Evolutionary conservation across 257 asterid genomes (phyloP).

Genomic region (Hygrophila difformis): DNA sequence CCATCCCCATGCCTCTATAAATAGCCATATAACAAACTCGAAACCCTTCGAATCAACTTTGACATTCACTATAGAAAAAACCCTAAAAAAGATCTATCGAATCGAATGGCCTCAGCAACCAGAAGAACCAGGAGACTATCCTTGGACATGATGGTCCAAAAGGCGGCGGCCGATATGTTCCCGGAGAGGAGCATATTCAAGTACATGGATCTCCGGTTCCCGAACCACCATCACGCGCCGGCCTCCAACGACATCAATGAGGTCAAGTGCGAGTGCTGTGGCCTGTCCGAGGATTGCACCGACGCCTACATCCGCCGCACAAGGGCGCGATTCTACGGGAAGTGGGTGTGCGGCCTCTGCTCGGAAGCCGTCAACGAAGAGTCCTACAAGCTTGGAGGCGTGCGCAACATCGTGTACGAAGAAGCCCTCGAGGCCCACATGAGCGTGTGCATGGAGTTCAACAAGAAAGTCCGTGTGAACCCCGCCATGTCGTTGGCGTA

Average conservation of each 20-base stretch:
- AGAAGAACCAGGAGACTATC: conserved; percentile 33
- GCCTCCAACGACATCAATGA: conserved; percentile 18
- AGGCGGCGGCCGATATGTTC: conserved; percentile 13
- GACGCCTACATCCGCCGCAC: conserved; percentile 25
- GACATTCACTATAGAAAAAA: no score
- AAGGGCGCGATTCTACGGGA: conserved; percentile 40
- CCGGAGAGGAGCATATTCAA: conserved; percentile 34
- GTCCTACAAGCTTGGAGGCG: conserved; percentile 33
- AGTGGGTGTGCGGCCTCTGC: conserved; percentile 46
- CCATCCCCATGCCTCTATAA: no score
- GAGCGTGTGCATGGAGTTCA: conserved; percentile 28
- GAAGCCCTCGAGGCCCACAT: conserved; percentile 35
- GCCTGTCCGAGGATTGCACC: conserved; percentile 39
- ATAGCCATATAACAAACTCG: no score
- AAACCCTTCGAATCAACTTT: no score
- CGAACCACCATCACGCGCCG: conserved; percentile 17
- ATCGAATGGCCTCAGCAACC: no score
- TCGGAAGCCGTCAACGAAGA: conserved; percentile 39
- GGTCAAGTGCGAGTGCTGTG: conserved; percentile 42
- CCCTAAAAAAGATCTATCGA: no score
- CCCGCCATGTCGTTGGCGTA: conserved; percentile 42
- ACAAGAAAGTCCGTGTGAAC: conserved; percentile 26
- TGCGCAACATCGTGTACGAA: conserved; percentile 25
- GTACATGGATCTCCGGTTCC: conserved; percentile 43
- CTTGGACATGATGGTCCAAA: conserved; percentile 42